Conservation (phyloP, 305 asterid species). For the Fraxinus velutina region DNA sequence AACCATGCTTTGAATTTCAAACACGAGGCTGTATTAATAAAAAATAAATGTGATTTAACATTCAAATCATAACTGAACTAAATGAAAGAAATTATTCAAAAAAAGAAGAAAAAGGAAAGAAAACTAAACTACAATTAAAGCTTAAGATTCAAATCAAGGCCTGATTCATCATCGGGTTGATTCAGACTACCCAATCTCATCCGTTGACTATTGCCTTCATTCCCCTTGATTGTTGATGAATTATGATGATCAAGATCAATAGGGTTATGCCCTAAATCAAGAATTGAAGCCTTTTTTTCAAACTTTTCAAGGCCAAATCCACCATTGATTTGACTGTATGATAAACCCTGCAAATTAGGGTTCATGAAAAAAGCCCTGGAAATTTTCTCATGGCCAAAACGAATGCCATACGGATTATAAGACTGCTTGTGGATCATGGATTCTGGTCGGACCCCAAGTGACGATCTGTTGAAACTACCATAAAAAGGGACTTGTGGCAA, state of each 20-base stretch:
- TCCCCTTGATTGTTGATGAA: slow-evolving; percentile 1
- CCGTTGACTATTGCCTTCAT: slow-evolving; percentile 14
- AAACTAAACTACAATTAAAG: slow-evolving; percentile 28
- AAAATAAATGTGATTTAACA: background rate
- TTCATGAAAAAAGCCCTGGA: slow-evolving; percentile 27
- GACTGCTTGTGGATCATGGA: slow-evolving; percentile 44
- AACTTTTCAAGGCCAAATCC: slow-evolving; percentile 26
- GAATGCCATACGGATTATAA: slow-evolving; percentile 21
- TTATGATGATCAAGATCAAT: background rate
- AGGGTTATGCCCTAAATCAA: slow-evolving; percentile 22
- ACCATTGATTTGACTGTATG: slow-evolving; percentile 12
- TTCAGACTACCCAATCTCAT: slow-evolving; percentile 11
- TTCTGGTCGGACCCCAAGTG: slow-evolving; percentile 38
- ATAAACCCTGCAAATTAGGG: slow-evolving; percentile 22
- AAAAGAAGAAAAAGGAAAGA: background rate
- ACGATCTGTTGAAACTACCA: slow-evolving; percentile 27
- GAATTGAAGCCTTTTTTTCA: slow-evolving; percentile 21
- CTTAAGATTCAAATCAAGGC: slow-evolving; percentile 58
- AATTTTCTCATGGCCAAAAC: slow-evolving; percentile 26
- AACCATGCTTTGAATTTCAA: background rate
- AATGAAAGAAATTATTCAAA: background rate
- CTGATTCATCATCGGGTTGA: slow-evolving; percentile 23
- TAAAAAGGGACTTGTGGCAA: slow-evolving; percentile 32
- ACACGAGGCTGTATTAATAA: background rate
- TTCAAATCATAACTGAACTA: background rate